These are phyloP conservation scores for Cytospora leucostoma DNA, from an alignment of 2,329 filamentous ascomycete genomes.

Conservation along the genomic window DNA sequence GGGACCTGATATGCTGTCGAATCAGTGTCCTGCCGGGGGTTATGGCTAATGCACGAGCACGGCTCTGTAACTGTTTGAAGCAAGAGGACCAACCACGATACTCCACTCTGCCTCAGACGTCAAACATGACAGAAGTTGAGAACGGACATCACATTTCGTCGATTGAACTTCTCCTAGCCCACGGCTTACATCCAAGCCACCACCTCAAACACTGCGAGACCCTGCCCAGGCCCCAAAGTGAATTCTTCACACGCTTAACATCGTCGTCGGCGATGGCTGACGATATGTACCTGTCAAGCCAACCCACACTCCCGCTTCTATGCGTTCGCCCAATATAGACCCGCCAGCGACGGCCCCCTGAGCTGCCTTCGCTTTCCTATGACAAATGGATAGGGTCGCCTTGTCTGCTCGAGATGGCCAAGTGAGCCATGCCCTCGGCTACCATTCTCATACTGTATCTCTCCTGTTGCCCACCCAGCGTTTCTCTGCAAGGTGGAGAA, in stretches of 20 bases:
- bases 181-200: not conserved
- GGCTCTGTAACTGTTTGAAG: conserved; percentile 29
- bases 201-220: not conserved
- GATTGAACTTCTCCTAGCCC: not conserved
- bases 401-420: not conserved
- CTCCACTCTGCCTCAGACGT: conserved; percentile 17
- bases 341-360: not conserved
- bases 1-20: conserved; percentile 14
- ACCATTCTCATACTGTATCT: not conserved
- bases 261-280: not conserved
- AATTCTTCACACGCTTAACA: not conserved
- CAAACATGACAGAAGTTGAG: conserved; percentile 21
- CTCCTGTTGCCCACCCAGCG: not conserved
- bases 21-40: conserved; percentile 15
- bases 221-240: not conserved
- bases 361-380: not conserved
- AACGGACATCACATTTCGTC: conserved; percentile 7
- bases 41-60: conserved; percentile 9
- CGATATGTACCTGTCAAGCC: not conserved
- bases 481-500: conserved; percentile 13
- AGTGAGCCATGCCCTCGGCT: conserved; percentile 3
- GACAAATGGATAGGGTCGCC: conserved; percentile 5
- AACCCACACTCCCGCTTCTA: not conserved
- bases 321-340: not conserved
- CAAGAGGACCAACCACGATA: conserved; percentile 19